phyloP scores from a whole-genome alignment of 208 protist genomes.

The Acanthamoeba sp. region DNA sequence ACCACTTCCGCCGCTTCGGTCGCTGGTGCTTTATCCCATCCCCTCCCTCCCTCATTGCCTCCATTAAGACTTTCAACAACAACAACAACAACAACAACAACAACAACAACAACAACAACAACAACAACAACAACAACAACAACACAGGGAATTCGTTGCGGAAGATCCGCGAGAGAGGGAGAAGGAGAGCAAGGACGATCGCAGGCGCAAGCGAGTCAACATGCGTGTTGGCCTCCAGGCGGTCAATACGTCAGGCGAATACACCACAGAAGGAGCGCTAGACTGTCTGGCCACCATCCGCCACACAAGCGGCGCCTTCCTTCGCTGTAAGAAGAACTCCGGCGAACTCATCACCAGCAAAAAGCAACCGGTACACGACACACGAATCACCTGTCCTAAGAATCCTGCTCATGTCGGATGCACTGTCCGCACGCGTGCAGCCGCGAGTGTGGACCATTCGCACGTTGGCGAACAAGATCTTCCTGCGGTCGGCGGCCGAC shows the following conservation, averaged over 20 bases:
- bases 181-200: neutral
- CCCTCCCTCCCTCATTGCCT: neutral
- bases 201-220: neutral
- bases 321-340: neutral
- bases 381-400: neutral
- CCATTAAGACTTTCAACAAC: too few relatives aligned
- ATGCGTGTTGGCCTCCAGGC: neutral
- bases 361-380: neutral
- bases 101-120: too few relatives aligned
- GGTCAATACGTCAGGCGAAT: too few relatives aligned
- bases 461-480: neutral
- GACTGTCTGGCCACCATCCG: neutral
- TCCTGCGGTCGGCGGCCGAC: neutral
- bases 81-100: too few relatives aligned
- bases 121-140: neutral
- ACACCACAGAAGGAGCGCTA: too few relatives aligned
- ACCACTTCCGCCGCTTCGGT: constrained; percentile 15
- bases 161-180: neutral
- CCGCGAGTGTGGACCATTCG: neutral
- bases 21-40: neutral
- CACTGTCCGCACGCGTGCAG: neutral
- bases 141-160: neutral
- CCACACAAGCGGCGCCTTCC: neutral
- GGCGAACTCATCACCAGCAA: neutral
- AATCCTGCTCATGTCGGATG: neutral